Evolutionary conservation across 2,329 filamentous ascomycete species (phyloP), one percentile per base, ranked within the genome.

Genomic region (Boeremia exigua): DNA sequence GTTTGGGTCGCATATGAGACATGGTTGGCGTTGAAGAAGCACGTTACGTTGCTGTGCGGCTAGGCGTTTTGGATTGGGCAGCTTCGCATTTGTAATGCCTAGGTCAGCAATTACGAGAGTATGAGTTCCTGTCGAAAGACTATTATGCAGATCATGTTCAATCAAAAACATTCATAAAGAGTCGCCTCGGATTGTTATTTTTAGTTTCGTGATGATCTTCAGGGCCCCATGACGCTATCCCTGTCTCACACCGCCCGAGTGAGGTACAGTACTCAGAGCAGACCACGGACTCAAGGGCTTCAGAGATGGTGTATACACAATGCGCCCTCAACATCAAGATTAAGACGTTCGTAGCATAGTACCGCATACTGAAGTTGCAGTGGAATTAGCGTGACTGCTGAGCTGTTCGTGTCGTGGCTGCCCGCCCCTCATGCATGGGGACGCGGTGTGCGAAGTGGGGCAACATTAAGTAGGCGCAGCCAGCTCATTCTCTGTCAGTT

Each of bases 391-490:
- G 17, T 30, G 42, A 3, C 27, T 15, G 40, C 19, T 14, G 15
- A 27, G 10, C 27, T 28, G 2, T 17, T 1, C 48, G 27, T 39
- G 42, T 23, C 15, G n/a, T 40, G 29, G 43, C 29, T 43, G 14
- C 28, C 37, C 33, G 14, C 28, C 37, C 33, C 15, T 40, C 36
- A 25, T n/a, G 28, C 63, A 59, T 61, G 67, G 48, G 55, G 59
- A 63, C 63, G 57, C 62, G 64, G 60, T 64, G 60, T 64, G 61
- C 60, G 39, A 58, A 68, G 70, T 70, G 69, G 69, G 70, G 70
- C 54, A 60, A 61, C 58, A 58, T 59, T 59, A 59, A 61, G 57
- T 61, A 63, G 63, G 56, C 54, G 53, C 62, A 59, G 57, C 59
- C 50, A 48, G 37, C 50, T 43, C 50, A 58, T 32, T 43, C 43